Base-by-base conservation (phyloP, 306 rosid species). In the Arachis stenosperma region DNA sequence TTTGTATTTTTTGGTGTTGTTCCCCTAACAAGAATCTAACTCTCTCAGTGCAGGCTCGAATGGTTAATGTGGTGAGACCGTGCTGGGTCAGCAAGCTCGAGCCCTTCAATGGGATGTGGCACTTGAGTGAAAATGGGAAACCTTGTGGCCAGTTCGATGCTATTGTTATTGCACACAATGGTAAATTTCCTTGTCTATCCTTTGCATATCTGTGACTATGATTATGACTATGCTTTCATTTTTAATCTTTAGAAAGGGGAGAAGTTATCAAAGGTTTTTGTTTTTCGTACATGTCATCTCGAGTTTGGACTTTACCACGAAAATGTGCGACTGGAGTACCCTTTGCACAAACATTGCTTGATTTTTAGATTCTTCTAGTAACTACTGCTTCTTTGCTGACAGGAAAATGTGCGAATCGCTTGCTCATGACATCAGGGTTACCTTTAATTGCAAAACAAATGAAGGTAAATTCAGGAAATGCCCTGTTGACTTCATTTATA, bases 331-430 rank as follows among this genome's bases (percentile, higher is more conserved):
- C 41, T 72, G 43, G 62, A 50, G 41, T 17, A n/a, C 47, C 48
- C 22, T 33, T 9, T 12, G 46, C 9, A 7, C 37, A 47, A 46
- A 69, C 10, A 27, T 50, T 66, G 55, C 42, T 42, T 9, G 39
- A 37, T 52, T 65, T 61, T 41, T 65, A 40, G 27, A 59, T 62
- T 71, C 73, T 15, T 60, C 29, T 54, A 47, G 62, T 58, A 81
- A 81, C 63, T 37, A 53, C 46, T 81, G 41, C 37, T 70, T 64
- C 79, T 52, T 71, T 63, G 27, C 54, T 50, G 14, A 80, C 88
- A 90, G 98, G 97, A 60, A 93, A 93, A 80, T 90, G 98, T 82
- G 97, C 98, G 65, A 93, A 93, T 78, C 94, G 96, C 62, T 84
- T 93, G 87, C 98, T 93, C 61, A 85, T 86, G 73, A 65, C 91